These are phyloP conservation scores for Gnetum montanum DNA, from an alignment of 75 land plant genomes.

Conservation along the genomic window DNA sequence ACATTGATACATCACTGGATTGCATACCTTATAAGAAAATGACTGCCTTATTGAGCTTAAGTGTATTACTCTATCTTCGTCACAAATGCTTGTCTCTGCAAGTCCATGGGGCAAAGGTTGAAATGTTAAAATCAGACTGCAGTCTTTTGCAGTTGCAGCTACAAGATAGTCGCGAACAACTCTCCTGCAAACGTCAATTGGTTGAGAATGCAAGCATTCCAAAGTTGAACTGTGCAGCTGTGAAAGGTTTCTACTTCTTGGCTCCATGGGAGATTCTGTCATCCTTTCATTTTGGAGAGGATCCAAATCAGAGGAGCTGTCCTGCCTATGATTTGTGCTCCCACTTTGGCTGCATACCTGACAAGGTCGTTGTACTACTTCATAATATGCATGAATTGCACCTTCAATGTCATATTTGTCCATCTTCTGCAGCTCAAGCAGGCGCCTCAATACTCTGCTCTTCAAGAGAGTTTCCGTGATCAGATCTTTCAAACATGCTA, in stretches of 20 bases:
- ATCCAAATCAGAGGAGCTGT: background rate
- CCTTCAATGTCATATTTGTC: conserved; percentile 90
- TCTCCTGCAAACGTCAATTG: conserved; percentile 50
- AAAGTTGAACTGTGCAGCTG: background rate
- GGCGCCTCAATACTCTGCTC: conserved; percentile 31
- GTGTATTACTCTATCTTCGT: conserved; percentile 4
- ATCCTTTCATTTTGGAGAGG: background rate
- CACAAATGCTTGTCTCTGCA: conserved; percentile 6
- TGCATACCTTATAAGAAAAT: conserved; percentile 63
- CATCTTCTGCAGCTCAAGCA: conserved; percentile 69
- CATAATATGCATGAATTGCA: conserved; percentile 74
- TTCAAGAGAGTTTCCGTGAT: conserved; percentile 44
- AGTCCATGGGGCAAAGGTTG: conserved; percentile 15
- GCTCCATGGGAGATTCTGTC: background rate
- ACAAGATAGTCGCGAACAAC: conserved; percentile 72
- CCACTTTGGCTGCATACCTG: conserved; percentile 19
- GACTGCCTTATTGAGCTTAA: conserved; percentile 28
- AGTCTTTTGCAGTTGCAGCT: conserved; percentile 94
- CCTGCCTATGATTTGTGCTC: background rate
- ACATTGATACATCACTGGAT: too few species aligned
- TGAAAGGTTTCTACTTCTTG: background rate
- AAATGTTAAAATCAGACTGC: conserved; percentile 85
- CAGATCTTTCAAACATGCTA: conserved; percentile 46
- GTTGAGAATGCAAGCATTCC: conserved; percentile 41
- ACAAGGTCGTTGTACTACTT: conserved; percentile 50